These are phyloP conservation scores for Blastomyces parvus DNA, from an alignment of 2,329 filamentous ascomycete genomes.

Conservation along the genomic window DNA sequence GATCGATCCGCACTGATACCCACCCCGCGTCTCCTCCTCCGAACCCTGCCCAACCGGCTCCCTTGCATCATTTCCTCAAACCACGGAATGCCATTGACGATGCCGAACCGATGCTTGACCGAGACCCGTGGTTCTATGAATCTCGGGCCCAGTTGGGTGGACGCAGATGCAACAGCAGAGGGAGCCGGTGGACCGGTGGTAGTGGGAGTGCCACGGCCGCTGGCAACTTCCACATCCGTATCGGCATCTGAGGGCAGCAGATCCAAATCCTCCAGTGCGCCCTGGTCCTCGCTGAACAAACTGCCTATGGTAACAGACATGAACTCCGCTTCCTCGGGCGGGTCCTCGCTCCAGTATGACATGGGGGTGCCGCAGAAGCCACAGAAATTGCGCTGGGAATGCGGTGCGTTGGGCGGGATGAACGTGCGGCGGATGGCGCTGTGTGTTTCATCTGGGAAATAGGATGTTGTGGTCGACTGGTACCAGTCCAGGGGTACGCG, in stretches of 20 bases:
- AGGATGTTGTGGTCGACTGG: conserved; percentile 62
- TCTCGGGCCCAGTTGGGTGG: conserved; percentile 12
- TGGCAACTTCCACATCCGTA: conserved; percentile 25
- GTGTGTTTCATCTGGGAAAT: conserved; percentile 68
- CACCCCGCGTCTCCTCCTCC: conserved; percentile 49
- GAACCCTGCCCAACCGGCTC: conserved; percentile 60
- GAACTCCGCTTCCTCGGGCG: conserved; percentile 60
- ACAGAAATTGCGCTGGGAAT: conserved; percentile 69
- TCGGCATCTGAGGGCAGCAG: conserved; percentile 50
- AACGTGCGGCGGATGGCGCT: conserved; percentile 58
- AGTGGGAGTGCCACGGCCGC: background rate
- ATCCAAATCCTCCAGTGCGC: conserved; percentile 62
- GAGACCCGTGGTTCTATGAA: conserved; percentile 20
- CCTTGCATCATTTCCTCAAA: conserved; percentile 74
- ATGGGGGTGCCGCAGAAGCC: conserved; percentile 84
- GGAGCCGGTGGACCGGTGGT: background rate
- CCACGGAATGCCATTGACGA: conserved; percentile 61
- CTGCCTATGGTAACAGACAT: conserved; percentile 77
- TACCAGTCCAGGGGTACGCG: conserved; percentile 76
- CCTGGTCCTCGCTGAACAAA: conserved; percentile 60
- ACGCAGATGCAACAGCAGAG: conserved; percentile 10
- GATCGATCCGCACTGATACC: conserved; percentile 54
- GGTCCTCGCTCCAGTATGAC: conserved; percentile 71
- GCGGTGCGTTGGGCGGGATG: conserved; percentile 48
- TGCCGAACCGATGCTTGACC: conserved; percentile 31